A percentile compares a stretch with the other conserved stretches of the same genome.
Evolutionary conservation across 306 rosid genomes (phyloP).

Genomic region (Acmispon strigosus): DNA sequence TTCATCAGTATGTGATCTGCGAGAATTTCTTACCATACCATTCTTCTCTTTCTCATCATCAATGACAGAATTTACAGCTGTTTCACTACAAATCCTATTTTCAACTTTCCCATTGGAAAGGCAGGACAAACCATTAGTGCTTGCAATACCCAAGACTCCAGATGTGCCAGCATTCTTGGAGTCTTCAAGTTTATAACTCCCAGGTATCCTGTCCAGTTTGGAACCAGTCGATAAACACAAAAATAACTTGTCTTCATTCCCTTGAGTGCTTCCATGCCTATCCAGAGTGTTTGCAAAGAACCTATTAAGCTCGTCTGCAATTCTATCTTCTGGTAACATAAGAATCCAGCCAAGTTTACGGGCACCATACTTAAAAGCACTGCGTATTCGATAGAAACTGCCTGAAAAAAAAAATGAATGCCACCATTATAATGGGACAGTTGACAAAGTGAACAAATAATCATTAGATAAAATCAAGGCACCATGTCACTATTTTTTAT

Average conservation of each 20-base stretch:
- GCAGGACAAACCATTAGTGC: slow-evolving; percentile 20
- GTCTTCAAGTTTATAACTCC: slow-evolving; percentile 19
- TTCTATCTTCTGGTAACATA: slow-evolving; percentile 53
- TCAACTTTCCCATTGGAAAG: slow-evolving; percentile 34
- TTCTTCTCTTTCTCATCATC: slow-evolving; percentile 35
- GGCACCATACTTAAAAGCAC: slow-evolving; percentile 85
- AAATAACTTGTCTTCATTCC: slow-evolving; percentile 32
- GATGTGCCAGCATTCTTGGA: slow-evolving; percentile 17
- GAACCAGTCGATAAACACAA: slow-evolving; percentile 21
- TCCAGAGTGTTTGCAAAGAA: slow-evolving; percentile 63
- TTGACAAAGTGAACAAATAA: background rate
- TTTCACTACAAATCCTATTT: slow-evolving; percentile 10
- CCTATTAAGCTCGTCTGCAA: slow-evolving; percentile 51
- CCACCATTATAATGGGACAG: slow-evolving; percentile 1
- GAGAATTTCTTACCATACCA: slow-evolving; percentile 19
- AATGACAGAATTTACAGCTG: slow-evolving; percentile 16
- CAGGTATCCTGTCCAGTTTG: slow-evolving; percentile 18
- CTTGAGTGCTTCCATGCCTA: slow-evolving; percentile 48
- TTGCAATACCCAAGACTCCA: slow-evolving; percentile 21
- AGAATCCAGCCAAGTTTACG: slow-evolving; percentile 80
- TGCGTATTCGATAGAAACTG: slow-evolving; percentile 73
- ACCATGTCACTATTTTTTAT: background rate
- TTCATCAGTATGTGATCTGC: slow-evolving; percentile 21
- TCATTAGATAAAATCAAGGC: slow-evolving; percentile 2
- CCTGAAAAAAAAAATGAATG: slow-evolving; percentile 43